Evolutionary conservation across 2,329 filamentous ascomycete genomes (phyloP), one percentile per base, ranked within the genome.

Genomic region (Cadophora gregata): DNA sequence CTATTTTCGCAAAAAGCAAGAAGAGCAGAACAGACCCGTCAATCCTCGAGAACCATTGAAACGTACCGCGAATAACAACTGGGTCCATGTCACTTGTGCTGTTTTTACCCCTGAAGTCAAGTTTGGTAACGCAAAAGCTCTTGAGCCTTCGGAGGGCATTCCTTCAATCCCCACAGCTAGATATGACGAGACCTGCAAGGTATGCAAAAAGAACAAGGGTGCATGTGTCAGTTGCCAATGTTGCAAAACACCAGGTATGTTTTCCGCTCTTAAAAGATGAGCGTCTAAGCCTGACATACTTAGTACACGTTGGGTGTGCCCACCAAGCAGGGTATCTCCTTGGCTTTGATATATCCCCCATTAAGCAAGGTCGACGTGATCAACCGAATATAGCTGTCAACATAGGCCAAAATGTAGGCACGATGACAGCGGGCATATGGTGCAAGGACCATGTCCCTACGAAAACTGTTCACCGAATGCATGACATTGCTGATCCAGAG

Each of bases 71-170:
- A 93, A 96, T 77, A 98, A 98, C 80, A 98, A 98, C 76, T 99
- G 96, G 96, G 93, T 97, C 19, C 96, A 99, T 77, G 93, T 98
- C 31, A 90, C 91, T 45, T 99, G 96, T 76, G 94, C 96, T 1
- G 84, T 97, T 21, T 98, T 93, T 89, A 94, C 91, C 12, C 89
- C 93, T 0, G 96, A 99, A 79, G 90, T 97, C 74, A 96, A 94
- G 75, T 99, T 97, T 78, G 94, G 92, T 69, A 92, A 92, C 73
- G 91, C 93, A 21, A 89, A 90, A 74, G 88, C 91, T 21, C 81
- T 99, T 38, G 91, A 93, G 72, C 90, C 93, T 36, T 93, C 92
- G 1, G 96, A 99, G 80, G 95, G 95, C 24, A 93, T 99, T 70
- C 91, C 92, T 4, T 90, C 91, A 7, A 94, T 99, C 66, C 86